These are phyloP conservation scores for Beauveria bassiana DNA, from an alignment of 2,329 filamentous ascomycete species.

Conservation along the genomic window DNA sequence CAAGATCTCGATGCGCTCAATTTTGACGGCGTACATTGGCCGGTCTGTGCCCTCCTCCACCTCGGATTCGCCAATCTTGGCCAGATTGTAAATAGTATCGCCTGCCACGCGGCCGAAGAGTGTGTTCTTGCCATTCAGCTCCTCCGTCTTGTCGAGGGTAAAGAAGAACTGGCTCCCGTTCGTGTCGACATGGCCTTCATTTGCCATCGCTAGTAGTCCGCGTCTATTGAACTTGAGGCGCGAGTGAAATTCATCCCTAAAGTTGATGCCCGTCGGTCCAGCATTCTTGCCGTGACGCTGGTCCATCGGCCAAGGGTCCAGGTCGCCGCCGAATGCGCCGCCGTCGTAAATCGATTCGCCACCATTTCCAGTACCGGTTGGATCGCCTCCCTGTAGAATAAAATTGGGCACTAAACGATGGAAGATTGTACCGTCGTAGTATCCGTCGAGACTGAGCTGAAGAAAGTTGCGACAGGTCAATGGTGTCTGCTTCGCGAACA, in stretches of 20 bases:
- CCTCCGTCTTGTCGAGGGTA: constrained; percentile 75
- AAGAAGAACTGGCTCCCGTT: constrained; percentile 98
- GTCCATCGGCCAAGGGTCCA: constrained; percentile 66
- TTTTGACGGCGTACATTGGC: constrained; percentile 77
- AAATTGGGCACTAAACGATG: constrained; percentile 89
- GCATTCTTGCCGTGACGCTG: constrained; percentile 55
- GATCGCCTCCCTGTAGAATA: constrained; percentile 90
- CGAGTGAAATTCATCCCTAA: constrained; percentile 84
- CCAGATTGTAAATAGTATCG: constrained; percentile 91
- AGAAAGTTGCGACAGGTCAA: constrained; percentile 91
- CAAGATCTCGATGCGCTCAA: constrained; percentile 66
- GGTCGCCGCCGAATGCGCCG: constrained; percentile 62
- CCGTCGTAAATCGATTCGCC: constrained; percentile 90
- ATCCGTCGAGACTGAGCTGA: constrained; percentile 88
- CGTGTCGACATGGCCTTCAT: constrained; percentile 66
- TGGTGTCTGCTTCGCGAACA: constrained; percentile 92
- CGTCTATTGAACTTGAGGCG: constrained; percentile 87
- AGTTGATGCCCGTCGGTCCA: constrained; percentile 50
- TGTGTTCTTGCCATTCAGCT: constrained; percentile 85
- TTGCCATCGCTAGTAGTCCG: constrained; percentile 92
- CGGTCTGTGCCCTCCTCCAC: constrained; percentile 70
- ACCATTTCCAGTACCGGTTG: constrained; percentile 84
- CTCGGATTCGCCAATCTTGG: constrained; percentile 87
- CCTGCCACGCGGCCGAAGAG: constrained; percentile 88
- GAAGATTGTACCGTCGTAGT: constrained; percentile 91